Percentiles rank a stretch among this genome's conserved stretches.
Evolutionary conservation across 495 filamentous ascomycete genomes (phyloP).

Genomic region (Xylaria castorea): DNA sequence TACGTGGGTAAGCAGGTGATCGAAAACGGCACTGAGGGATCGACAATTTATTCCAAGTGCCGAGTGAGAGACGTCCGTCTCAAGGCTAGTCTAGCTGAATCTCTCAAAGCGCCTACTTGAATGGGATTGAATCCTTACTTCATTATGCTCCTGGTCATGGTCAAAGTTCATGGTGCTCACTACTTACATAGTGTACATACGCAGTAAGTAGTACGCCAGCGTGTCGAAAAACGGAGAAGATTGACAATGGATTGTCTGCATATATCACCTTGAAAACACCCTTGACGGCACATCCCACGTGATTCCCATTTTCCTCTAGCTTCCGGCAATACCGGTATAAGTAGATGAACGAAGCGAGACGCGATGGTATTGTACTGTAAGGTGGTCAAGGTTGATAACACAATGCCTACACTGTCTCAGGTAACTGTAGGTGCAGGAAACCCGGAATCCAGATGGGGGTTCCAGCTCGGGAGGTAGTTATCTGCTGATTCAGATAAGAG

Average conservation of each 20-base stretch:
- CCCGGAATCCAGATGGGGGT: constrained; percentile 1
- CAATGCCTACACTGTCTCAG: constrained; percentile 1
- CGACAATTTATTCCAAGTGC: constrained; percentile 15
- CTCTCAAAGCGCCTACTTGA: constrained; percentile 11
- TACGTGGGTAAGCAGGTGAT: constrained; percentile 5
- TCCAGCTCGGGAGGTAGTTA: background rate
- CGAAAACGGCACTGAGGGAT: constrained; percentile 20
- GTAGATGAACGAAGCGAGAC: background rate
- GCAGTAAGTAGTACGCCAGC: background rate
- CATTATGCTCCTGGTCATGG: background rate
- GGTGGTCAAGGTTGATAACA: background rate
- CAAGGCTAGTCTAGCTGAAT: background rate
- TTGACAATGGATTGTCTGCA: background rate
- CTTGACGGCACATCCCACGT: background rate
- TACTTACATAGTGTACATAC: constrained; percentile 5
- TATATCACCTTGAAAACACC: constrained; percentile 1
- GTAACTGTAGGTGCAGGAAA: background rate
- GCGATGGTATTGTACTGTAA: background rate
- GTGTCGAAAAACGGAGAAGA: background rate
- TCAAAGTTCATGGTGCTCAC: background rate
- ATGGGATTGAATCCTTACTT: background rate
- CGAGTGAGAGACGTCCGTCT: background rate
- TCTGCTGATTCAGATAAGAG: constrained; percentile 11
- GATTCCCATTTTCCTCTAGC: constrained; percentile 5
- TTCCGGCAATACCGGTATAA: constrained; percentile 6